Conservation (phyloP, 257 asterid species). For the Solanum piurae region DNA sequence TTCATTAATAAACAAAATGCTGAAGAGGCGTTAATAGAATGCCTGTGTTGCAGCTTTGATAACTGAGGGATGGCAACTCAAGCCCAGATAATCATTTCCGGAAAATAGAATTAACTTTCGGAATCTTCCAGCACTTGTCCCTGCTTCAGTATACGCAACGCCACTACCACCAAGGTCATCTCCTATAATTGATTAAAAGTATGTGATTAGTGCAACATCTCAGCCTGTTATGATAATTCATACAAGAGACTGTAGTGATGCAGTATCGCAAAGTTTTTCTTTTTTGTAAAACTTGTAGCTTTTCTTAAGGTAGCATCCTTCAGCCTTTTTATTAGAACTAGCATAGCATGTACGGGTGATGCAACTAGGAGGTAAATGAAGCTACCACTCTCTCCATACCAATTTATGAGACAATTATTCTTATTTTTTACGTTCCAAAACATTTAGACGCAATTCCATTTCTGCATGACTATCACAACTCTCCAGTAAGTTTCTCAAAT, state of each 20-base stretch:
- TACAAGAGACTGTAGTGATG: neutral
- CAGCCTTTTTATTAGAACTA: neutral
- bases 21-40: neutral
- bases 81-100: slow-evolving; percentile 91
- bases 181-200: slow-evolving; percentile 24
- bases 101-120: slow-evolving; percentile 70
- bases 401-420: neutral
- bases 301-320: neutral
- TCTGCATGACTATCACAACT: neutral
- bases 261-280: neutral
- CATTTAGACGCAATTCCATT: neutral
- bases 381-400: neutral
- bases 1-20: neutral
- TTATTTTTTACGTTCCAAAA: neutral
- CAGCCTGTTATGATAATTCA: neutral
- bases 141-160: slow-evolving; percentile 16
- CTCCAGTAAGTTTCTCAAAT: neutral
- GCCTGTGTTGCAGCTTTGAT: slow-evolving; percentile 74
- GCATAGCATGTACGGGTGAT: neutral
- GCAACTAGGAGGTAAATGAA: neutral
- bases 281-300: neutral
- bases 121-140: slow-evolving; percentile 29
- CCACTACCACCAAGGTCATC: slow-evolving; percentile 35
- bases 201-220: neutral
- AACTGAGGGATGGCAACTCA: slow-evolving; percentile 84